Evolutionary conservation across 345 rosid genomes (phyloP).

Genomic region (Zanthoxylum bungeanum): DNA sequence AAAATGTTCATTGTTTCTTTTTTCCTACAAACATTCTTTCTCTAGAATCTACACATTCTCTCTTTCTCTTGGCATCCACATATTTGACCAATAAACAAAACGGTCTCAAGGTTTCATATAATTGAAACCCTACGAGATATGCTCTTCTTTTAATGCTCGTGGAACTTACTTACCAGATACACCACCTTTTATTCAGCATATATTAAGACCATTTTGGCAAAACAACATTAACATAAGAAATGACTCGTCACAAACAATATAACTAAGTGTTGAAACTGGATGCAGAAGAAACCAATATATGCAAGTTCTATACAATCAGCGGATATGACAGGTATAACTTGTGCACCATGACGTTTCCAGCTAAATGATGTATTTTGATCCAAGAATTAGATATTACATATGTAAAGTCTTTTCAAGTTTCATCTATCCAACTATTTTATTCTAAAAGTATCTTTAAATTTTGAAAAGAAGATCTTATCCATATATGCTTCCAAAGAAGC

Average conservation of each 20-base stretch:
- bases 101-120: neutral
- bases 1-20: neutral
- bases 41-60: neutral
- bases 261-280: neutral
- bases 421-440: neutral
- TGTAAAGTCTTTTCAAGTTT: neutral
- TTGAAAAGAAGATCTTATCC: neutral
- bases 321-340: neutral
- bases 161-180: neutral
- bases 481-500: neutral
- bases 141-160: neutral
- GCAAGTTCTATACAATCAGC: neutral
- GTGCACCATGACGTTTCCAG: neutral
- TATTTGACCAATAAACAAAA: neutral
- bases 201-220: neutral
- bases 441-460: neutral
- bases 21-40: neutral
- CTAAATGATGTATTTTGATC: neutral
- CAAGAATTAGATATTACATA: neutral
- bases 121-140: neutral
- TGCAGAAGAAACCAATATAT: neutral
- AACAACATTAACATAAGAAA: neutral
- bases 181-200: neutral
- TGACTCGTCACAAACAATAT: neutral
- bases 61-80: neutral